These are phyloP conservation scores for Colletotrichum sp. DNA, from an alignment of 2,329 filamentous ascomycete species.

Conservation along the genomic window DNA sequence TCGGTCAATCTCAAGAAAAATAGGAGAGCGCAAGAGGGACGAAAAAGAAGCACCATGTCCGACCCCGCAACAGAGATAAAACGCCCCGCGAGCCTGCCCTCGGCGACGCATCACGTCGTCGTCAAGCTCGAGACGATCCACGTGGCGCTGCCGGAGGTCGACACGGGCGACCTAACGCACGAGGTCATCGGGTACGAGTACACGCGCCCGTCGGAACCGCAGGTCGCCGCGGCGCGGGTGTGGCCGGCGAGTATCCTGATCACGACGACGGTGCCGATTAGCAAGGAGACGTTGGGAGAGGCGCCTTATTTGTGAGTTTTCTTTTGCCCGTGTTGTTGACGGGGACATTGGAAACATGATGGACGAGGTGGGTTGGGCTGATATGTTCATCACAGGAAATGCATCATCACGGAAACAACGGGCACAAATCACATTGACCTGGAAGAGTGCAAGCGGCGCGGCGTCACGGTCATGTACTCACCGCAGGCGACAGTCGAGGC, in stretches of 20 bases:
- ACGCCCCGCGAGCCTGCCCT: slow-evolving; percentile 10
- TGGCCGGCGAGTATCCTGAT: slow-evolving; percentile 30
- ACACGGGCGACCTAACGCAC: slow-evolving; percentile 11
- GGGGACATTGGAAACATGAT: rapidly evolving
- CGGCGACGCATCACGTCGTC: slow-evolving; percentile 20
- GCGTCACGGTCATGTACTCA: slow-evolving; percentile 26
- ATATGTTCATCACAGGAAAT: slow-evolving; percentile 18
- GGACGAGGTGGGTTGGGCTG: not conserved
- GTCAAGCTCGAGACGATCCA: slow-evolving; percentile 25
- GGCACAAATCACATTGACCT: slow-evolving; percentile 29
- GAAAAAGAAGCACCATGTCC: not conserved
- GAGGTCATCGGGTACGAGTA: slow-evolving; percentile 22
- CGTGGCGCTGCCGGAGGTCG: slow-evolving; percentile 9
- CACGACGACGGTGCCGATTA: slow-evolving; percentile 26
- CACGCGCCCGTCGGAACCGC: slow-evolving; percentile 7
- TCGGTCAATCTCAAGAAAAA: not conserved
- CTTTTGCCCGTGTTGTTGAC: not conserved
- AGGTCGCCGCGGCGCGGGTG: slow-evolving; percentile 18
- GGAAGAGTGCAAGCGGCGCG: slow-evolving; percentile 22
- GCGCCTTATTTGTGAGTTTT: slow-evolving; percentile 26
- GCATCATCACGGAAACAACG: slow-evolving; percentile 27
- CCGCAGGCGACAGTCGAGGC: slow-evolving; percentile 24
- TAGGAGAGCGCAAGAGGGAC: not conserved
- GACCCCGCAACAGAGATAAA: slow-evolving; percentile 9
- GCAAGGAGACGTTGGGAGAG: slow-evolving; percentile 17